Base-by-base conservation (phyloP, 2,329 filamentous ascomycete species). In the Orbilia ellipsospora region DNA sequence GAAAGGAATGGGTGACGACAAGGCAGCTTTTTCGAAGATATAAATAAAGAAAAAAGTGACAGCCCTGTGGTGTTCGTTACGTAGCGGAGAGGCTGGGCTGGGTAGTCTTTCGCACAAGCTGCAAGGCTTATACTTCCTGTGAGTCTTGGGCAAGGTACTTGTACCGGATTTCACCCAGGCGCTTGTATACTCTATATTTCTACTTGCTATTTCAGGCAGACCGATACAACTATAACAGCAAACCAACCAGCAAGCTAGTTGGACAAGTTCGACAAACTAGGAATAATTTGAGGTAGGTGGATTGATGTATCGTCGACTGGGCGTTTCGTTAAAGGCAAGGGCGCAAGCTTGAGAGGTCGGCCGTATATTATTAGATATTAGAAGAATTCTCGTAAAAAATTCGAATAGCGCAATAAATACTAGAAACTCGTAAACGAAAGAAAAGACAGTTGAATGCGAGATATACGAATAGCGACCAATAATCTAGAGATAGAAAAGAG, bases 201-300 rank as follows among this genome's bases (percentile, higher is more conserved):
- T 62, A 56, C 65, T 69, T 69, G 57, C 66, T 69, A 69, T 69
- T 62, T 62, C 57, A 56, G 57, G 66, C 12, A 15, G 44, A 40
- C 57, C 57, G 57, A 61, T 42, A 40, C 42, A 61, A 26, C 23
- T 2, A 61, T 23, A 42, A 10, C 26, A 20, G 20, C 18, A 44
- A 56, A 60, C 52, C 55, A 69, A 45, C 56, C 13, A 12, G 13
- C 44, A 55, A n/a, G 16, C 8, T 40, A 20, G 31, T 36, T 45
- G n/a, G 15, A 15, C 13, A 13, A 16, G 48, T 2, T 13, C 20
- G 52, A 55, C 52, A 36, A 55, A 55, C 20, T 55, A n/a, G 52
- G 7, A 55, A 55, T 8, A 55, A 20, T 31, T 31, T n/a, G 52
- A 55, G 13, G 8, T 31, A 52, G n/a, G n/a, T 20, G 23, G 23